Conservation (phyloP, 1,284 basidiomycete genomes). For the Naganishia sp. region DNA sequence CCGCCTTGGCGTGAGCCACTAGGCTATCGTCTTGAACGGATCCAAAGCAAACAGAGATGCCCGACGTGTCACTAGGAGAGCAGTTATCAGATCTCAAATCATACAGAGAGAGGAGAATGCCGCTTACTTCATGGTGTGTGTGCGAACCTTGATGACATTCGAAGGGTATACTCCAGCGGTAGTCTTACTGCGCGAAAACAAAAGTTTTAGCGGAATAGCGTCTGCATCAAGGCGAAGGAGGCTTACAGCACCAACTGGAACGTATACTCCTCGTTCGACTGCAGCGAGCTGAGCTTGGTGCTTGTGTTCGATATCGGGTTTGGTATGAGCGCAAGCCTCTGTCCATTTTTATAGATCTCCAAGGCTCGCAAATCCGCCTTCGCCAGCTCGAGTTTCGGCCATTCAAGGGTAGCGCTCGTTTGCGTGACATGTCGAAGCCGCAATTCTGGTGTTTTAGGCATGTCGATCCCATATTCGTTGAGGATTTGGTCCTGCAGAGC, state of each 20-base stretch:
- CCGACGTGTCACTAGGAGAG: slow-evolving; percentile 71
- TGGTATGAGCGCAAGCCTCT: slow-evolving; percentile 80
- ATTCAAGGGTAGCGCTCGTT: slow-evolving; percentile 90
- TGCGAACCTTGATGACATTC: slow-evolving; percentile 74
- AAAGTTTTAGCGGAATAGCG: neutral
- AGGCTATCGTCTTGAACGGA: slow-evolving; percentile 74
- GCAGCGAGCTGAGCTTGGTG: slow-evolving; percentile 85
- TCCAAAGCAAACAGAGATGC: slow-evolving; percentile 88
- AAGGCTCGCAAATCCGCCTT: slow-evolving; percentile 79
- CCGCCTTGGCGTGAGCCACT: slow-evolving; percentile 73
- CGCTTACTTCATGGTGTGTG: slow-evolving; percentile 74
- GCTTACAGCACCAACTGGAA: slow-evolving; percentile 84
- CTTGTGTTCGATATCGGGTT: slow-evolving; percentile 77
- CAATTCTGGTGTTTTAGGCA: slow-evolving; percentile 67
- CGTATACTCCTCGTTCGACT: slow-evolving; percentile 81
- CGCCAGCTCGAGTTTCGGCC: slow-evolving; percentile 81
- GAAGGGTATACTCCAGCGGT: slow-evolving; percentile 85
- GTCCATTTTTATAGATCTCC: slow-evolving; percentile 86
- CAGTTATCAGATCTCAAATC: neutral
- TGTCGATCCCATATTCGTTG: slow-evolving; percentile 66
- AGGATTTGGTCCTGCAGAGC: slow-evolving; percentile 76
- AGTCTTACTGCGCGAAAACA: slow-evolving; percentile 57
- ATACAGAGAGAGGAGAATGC: neutral
- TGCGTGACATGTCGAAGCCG: slow-evolving; percentile 90
- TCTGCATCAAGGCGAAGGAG: too few relatives aligned